Conservation (phyloP, 495 filamentous ascomycete genomes). For the Extremus antarcticus region DNA sequence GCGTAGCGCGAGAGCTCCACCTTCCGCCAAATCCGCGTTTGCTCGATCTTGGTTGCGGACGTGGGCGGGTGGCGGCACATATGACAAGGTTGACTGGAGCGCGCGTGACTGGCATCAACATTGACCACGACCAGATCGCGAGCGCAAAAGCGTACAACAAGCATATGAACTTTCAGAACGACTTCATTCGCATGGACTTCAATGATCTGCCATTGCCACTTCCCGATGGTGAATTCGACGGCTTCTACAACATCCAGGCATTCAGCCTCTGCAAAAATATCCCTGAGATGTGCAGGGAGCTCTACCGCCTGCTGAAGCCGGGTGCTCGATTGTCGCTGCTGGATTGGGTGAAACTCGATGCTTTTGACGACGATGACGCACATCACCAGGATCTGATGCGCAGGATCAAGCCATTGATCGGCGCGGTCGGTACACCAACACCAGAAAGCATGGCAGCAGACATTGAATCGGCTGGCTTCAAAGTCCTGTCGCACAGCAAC, state of each 20-base stretch:
- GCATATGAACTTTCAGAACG: conserved; percentile 39
- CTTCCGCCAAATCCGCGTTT: conserved; percentile 41
- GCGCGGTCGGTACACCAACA: conserved; percentile 52
- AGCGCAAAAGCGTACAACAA: conserved; percentile 45
- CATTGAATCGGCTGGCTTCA: conserved; percentile 43
- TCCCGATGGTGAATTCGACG: conserved; percentile 45
- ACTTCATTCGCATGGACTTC: conserved; percentile 47
- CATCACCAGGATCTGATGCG: conserved; percentile 48
- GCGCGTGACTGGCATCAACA: conserved; percentile 49
- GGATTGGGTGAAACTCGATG: conserved; percentile 50
- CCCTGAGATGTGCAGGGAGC: conserved; percentile 40
- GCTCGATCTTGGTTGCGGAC: conserved; percentile 50
- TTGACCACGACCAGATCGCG: conserved; percentile 50
- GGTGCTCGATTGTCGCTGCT: conserved; percentile 46
- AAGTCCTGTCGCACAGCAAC: conserved; percentile 43
- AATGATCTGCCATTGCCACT: conserved; percentile 50
- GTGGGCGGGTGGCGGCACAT: conserved; percentile 51
- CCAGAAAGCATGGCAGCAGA: conserved; percentile 42
- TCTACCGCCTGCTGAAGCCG: conserved; percentile 47
- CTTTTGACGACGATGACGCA: conserved; percentile 43
- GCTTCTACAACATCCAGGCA: conserved; percentile 56
- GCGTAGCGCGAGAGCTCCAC: conserved; percentile 43
- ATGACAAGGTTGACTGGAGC: conserved; percentile 47
- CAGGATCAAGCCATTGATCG: conserved; percentile 52
- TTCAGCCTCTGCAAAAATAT: conserved; percentile 50